Conservation (phyloP, 2,329 filamentous ascomycete genomes). For the Penicillium sp. region DNA sequence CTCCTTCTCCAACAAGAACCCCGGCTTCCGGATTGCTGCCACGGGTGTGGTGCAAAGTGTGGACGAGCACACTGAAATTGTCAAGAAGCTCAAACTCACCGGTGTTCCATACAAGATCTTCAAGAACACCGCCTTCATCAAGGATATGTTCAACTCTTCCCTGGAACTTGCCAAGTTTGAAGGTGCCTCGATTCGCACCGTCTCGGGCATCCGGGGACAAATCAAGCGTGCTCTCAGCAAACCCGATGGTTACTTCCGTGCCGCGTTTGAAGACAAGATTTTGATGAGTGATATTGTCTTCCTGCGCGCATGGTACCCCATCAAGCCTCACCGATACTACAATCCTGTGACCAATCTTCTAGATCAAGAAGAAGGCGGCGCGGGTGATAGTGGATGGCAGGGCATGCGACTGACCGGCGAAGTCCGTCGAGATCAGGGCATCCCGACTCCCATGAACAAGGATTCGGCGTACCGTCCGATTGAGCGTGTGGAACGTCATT, state of each 20-base stretch:
- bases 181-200: slow-evolving; percentile 89
- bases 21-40: slow-evolving; percentile 89
- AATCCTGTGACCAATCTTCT: slow-evolving; percentile 92
- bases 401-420: slow-evolving; percentile 92
- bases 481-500: slow-evolving; percentile 59
- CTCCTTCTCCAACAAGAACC: slow-evolving; percentile 73
- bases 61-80: slow-evolving; percentile 92
- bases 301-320: slow-evolving; percentile 90
- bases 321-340: slow-evolving; percentile 93
- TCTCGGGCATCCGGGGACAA: slow-evolving; percentile 89
- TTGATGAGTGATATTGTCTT: slow-evolving; percentile 96
- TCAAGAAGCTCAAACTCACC: slow-evolving; percentile 98
- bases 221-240: slow-evolving; percentile 94
- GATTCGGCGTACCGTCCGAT: slow-evolving; percentile 77
- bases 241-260: slow-evolving; percentile 91
- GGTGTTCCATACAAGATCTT: slow-evolving; percentile 95
- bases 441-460: slow-evolving; percentile 71
- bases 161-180: slow-evolving; percentile 98
- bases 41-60: slow-evolving; percentile 91
- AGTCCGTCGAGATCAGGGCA: slow-evolving; percentile 68
- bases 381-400: slow-evolving; percentile 57
- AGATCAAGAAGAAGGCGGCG: slow-evolving; percentile 44
- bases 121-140: slow-evolving; percentile 98
- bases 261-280: slow-evolving; percentile 98
- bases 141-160: slow-evolving; percentile 91